Percentiles rank a stretch among this genome's conserved stretches.
Evolutionary conservation across 306 rosid species (phyloP).

Genomic region (Rosa chinensis): DNA sequence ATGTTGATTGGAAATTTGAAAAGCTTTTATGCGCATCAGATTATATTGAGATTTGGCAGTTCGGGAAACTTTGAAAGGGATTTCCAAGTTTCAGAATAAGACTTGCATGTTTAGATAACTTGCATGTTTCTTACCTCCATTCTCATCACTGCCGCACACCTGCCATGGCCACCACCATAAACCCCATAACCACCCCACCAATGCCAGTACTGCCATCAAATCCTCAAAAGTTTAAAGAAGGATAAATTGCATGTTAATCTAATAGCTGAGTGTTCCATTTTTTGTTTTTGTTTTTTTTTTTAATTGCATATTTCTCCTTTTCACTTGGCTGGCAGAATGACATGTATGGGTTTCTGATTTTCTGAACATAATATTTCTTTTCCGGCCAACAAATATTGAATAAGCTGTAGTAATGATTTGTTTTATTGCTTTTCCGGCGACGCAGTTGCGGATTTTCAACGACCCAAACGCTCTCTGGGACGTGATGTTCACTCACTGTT

Average conservation of each 20-base stretch:
- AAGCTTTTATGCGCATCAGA: not conserved
- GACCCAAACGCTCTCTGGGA: too few relatives aligned
- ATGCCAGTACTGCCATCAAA: not conserved
- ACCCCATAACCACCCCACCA: not conserved
- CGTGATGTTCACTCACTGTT: too few relatives aligned
- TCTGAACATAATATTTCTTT: too few relatives aligned
- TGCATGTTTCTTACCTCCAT: not conserved
- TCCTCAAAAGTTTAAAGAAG: not conserved
- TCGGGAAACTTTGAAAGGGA: not conserved
- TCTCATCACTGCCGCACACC: not conserved
- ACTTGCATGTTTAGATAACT: not conserved
- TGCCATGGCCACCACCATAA: not conserved
- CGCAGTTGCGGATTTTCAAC: too few relatives aligned
- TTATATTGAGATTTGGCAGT: not conserved
- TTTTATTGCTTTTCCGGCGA: too few relatives aligned
- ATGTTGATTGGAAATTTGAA: not conserved
- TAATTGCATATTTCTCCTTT: too few relatives aligned
- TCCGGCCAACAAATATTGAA: too few relatives aligned
- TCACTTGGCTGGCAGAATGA: too few relatives aligned
- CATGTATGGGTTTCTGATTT: too few relatives aligned
- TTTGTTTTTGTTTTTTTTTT: not conserved
- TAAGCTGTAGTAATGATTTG: too few relatives aligned
- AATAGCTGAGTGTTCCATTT: not conserved
- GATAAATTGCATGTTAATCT: constrained; percentile 11
- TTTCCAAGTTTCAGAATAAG: not conserved